Base-by-base conservation (phyloP, 2,329 filamentous ascomycete species). In the Elsinoe necatrix region DNA sequence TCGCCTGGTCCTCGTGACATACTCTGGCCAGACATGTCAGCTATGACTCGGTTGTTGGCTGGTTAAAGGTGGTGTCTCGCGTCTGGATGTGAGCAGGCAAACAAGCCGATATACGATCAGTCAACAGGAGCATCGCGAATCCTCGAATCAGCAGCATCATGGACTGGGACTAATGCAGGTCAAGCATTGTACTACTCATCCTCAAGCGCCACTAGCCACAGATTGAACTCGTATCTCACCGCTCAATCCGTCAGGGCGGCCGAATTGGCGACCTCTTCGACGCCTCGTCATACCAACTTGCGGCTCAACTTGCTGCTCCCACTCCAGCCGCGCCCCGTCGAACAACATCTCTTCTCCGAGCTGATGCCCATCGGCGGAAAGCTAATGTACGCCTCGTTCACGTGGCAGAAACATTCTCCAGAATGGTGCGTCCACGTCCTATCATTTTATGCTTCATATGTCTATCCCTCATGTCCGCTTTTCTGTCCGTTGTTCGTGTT, bases 241-340 rank as follows among this genome's bases (percentile, higher is more conserved):
- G 48, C 48, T 52, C 23, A 12, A 35, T 52, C 48, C 48, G 27
- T 34, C 31, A 25, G 9, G 48, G 31, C 48, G 48, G 48, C 48
- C 48, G 29, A 52, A 52, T 37, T 52, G 48, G 48, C 48, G 48
- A 39, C 48, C 48, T 52, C 48, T 11, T 52, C 34, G 11, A 12
- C 48, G 48, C 31, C 31, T 25, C 9, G 48, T 52, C 29, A 29
- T 23, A 48, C 43, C 21, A 29, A n/a, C 31, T 37, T 16, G 16
- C 48, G 48, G 48, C 48, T 52, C 48, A 23, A 27, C 14, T 21
- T 52, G 48, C 48, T 52, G 27, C 21, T 23, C 16, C 11, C 16
- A 18, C 43, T 16, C 37, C 48, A 52, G 48, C 48, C 48, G 48
- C 29, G 37, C 29, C 12, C 29, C n/a, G 16, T 14, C 37, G 27